A percentile compares a stretch with the other conserved stretches of the same genome.
These are phyloP conservation scores for Leccinellum albellum DNA, from an alignment of 768 basidiomycete genomes.

Conservation along the genomic window DNA sequence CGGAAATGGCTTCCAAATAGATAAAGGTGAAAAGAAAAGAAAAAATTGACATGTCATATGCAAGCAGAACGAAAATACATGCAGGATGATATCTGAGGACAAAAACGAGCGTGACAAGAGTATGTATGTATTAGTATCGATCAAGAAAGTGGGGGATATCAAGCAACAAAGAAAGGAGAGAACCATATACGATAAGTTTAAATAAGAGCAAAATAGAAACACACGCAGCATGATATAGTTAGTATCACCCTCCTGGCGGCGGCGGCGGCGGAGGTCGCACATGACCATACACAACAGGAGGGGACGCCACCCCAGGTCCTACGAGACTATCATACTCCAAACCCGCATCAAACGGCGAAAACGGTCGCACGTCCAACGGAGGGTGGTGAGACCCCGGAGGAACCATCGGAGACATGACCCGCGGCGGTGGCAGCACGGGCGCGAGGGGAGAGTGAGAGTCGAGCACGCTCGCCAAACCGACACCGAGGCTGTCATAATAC, in stretches of 20 bases:
- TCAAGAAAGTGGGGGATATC: background rate
- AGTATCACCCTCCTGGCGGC: constrained; percentile 13
- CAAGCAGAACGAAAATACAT: background rate
- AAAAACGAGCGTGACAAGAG: background rate
- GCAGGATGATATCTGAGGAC: background rate
- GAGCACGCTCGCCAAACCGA: constrained; percentile 28
- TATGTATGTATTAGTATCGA: background rate
- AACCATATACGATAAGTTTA: background rate
- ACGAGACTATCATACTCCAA: constrained; percentile 11
- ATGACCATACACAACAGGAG: constrained; percentile 2
- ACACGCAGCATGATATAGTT: background rate
- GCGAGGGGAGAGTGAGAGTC: constrained; percentile 26
- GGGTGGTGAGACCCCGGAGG: background rate
- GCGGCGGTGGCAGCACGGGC: constrained; percentile 9
- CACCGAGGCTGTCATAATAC: constrained; percentile 23
- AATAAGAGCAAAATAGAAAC: background rate
- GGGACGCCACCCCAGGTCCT: constrained; percentile 1
- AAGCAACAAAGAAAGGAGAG: background rate
- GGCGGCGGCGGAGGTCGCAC: constrained; percentile 9
- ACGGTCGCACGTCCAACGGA: constrained; percentile 40
- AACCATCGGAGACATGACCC: constrained; percentile 11
- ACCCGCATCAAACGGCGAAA: constrained; percentile 46
- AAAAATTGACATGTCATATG: background rate
- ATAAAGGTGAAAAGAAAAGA: background rate
- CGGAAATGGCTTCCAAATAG: background rate